phyloP scores from a whole-genome alignment of 768 basidiomycete species.

The Kwoniella heveanensis region DNA sequence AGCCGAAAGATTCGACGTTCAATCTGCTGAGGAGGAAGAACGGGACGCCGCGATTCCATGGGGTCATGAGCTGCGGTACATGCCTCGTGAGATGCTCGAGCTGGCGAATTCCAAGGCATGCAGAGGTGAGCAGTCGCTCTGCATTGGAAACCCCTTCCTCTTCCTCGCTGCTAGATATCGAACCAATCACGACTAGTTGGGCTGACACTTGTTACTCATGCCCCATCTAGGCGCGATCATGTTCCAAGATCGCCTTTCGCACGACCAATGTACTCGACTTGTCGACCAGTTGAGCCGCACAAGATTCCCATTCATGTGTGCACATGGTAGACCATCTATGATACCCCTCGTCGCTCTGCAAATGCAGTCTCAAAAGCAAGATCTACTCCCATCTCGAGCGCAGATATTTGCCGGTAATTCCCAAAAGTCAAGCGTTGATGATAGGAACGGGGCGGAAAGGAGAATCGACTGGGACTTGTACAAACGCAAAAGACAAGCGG shows the following conservation, averaged over 20 bases:
- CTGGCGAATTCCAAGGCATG: conserved; percentile 94
- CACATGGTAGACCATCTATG: conserved; percentile 78
- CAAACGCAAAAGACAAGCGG: background rate
- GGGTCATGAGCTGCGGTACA: conserved; percentile 69
- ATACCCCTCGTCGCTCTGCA: conserved; percentile 58
- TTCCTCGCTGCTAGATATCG: no score
- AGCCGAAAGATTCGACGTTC: background rate
- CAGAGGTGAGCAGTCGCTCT: conserved; percentile 65
- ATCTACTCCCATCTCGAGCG: background rate
- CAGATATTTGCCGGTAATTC: no score
- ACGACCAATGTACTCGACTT: conserved; percentile 70
- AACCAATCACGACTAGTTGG: no score
- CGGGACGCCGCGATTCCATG: conserved; percentile 65
- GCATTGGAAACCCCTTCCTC: conserved; percentile 7
- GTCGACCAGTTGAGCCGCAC: conserved; percentile 70
- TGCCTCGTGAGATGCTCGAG: conserved; percentile 78
- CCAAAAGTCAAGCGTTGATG: no score
- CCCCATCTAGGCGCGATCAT: conserved; percentile 88
- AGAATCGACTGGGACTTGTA: conserved; percentile 15
- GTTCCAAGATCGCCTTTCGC: conserved; percentile 81
- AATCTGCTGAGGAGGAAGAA: background rate
- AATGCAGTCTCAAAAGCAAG: no score
- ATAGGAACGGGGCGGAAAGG: background rate
- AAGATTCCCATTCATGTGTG: conserved; percentile 89
- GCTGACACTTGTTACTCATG: no score